Percentiles rank a stretch among this genome's conserved stretches.
Evolutionary conservation across 2,329 filamentous ascomycete species (phyloP).

Genomic region (Phyllosticta citriasiana): DNA sequence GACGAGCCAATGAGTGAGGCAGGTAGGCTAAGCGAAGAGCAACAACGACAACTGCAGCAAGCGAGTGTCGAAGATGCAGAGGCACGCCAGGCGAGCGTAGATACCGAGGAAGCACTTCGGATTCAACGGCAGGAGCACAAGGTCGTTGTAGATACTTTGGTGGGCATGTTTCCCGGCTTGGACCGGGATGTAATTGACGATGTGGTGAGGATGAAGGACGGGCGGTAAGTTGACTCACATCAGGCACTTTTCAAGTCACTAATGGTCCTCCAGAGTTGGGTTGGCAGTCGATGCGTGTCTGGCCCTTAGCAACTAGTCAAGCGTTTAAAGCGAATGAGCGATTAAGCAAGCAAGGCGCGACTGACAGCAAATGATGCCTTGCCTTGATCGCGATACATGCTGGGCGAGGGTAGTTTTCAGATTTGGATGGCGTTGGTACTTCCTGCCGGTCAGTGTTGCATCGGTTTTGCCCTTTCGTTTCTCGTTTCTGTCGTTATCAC

Average conservation of each 20-base stretch:
- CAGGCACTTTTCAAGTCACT: neutral
- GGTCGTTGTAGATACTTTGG: slow-evolving; percentile 85
- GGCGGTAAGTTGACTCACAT: slow-evolving; percentile 53
- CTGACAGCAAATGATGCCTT: neutral
- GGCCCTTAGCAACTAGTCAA: slow-evolving; percentile 26
- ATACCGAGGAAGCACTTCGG: slow-evolving; percentile 75
- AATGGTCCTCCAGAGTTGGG: slow-evolving; percentile 27
- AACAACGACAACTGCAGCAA: slow-evolving; percentile 20
- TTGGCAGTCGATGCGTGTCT: slow-evolving; percentile 40
- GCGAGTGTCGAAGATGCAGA: slow-evolving; percentile 73
- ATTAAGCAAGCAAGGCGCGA: neutral
- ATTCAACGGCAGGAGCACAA: slow-evolving; percentile 77
- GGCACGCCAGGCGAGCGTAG: slow-evolving; percentile 80
- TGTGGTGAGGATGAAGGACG: slow-evolving; percentile 91
- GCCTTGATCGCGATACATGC: neutral
- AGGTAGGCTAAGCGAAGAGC: slow-evolving; percentile 13
- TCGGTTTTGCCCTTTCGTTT: neutral
- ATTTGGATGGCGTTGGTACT: too few relatives aligned
- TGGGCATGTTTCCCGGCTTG: slow-evolving; percentile 93
- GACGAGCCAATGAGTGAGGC: slow-evolving; percentile 3
- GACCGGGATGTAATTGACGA: slow-evolving; percentile 93
- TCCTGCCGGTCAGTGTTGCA: neutral
- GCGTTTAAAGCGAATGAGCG: neutral
- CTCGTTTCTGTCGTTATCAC: neutral
- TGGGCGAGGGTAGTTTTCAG: too few relatives aligned